A percentile compares a stretch with the other conserved stretches of the same genome.
These are phyloP conservation scores for Eucalyptus polybractea DNA, from an alignment of 345 rosid genomes.

Conservation along the genomic window DNA sequence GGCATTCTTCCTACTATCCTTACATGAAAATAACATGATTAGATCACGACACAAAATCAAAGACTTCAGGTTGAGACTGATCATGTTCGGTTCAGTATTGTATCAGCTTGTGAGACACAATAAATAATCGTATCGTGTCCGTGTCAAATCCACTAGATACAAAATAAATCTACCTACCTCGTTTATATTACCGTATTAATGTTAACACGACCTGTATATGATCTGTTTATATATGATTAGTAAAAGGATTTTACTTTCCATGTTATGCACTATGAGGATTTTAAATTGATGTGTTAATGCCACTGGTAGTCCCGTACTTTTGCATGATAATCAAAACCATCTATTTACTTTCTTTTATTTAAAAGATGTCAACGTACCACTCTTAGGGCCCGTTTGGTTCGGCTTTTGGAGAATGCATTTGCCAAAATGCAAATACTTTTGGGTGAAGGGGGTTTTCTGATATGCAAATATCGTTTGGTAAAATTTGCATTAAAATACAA, in stretches of 20 bases:
- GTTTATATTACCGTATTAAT: neutral
- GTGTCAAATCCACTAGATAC: neutral
- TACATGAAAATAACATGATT: neutral
- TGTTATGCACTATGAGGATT: neutral
- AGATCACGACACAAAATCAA: neutral
- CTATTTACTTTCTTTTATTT: neutral
- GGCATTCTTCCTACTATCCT: neutral
- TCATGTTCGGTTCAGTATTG: neutral
- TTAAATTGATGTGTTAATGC: neutral
- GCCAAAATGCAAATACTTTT: too few species aligned
- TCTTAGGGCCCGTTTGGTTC: too few species aligned
- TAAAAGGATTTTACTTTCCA: neutral
- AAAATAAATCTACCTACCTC: neutral
- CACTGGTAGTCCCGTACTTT: neutral
- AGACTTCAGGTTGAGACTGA: neutral
- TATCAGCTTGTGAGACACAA: neutral
- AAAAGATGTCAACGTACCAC: neutral
- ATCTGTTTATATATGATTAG: neutral
- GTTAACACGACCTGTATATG: neutral
- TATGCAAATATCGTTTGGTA: too few species aligned
- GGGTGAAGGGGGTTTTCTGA: accelerated
- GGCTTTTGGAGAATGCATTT: accelerated
- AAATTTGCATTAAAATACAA: too few species aligned
- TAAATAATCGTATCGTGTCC: neutral
- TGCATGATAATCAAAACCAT: neutral